Base-by-base conservation (phyloP, 352 stramenopile species). In the Globisporangium cederbergense region DNA sequence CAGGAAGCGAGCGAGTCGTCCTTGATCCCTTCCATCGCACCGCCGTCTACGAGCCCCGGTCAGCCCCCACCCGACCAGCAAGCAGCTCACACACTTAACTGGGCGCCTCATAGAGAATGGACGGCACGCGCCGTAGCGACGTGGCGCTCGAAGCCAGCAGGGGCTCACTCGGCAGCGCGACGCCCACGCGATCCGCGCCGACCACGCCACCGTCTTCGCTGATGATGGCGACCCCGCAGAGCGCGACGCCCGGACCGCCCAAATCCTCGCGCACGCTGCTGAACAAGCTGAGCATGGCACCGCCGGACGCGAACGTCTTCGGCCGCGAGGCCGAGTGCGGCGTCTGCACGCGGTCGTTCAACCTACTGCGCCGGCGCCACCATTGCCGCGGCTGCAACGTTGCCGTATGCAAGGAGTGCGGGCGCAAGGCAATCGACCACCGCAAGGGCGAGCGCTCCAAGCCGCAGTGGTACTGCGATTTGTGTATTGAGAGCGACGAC, bases 381-480 rank as follows among this genome's bases (percentile, higher is more conserved):
- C 87, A 94, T 73, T 95, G 87, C 65, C 87, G 87, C 60, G 79
- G 75, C 40, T 95, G 87, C 68, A 83, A 93, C 73, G 80, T 93
- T 62, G 84, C 86, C 4, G 73, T 95, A 3, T 95, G 86, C 62
- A 95, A 93, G 66, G 84, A 93, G 53, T 95, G 86, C 60, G 85
- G 84, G 0, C 70, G 75, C 64, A 95, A 95, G 67, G 86, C 84
- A 30, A 62, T 95, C 25, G 83, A 93, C 72, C 67, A 76, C 32
- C 77, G 76, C 46, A 78, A 77, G n/a, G 58, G 69, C 9, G 83
- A 88, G 46, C 74, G 82, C 13, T 56, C 59, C 54, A 77, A 81
- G 47, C 74, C 85, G 60, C 86, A 95, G 62, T 95, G 86, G 86
- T 90, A 91, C 73, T 95, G 86, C 34, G 71, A 78, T 45, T 56